These are phyloP conservation scores for Erysimum cheiranthoides DNA, from an alignment of 345 rosid species.

Conservation along the genomic window DNA sequence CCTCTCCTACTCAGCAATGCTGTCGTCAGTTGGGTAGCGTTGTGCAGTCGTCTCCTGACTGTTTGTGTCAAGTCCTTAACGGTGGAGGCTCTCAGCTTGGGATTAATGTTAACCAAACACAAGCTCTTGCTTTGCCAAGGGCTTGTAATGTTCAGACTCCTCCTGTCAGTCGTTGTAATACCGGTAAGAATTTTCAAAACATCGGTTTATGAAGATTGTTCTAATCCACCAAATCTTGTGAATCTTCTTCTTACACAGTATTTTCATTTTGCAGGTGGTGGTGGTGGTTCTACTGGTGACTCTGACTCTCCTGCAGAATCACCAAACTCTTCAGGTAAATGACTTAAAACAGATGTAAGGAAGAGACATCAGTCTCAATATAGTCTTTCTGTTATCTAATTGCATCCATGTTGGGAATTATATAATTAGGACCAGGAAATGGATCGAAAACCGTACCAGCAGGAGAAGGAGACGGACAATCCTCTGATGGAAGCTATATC, in stretches of 20 bases:
- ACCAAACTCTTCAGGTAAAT: slow-evolving; percentile 71
- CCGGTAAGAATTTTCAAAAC: slow-evolving; percentile 49
- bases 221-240: slow-evolving; percentile 2
- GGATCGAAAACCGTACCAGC: slow-evolving; percentile 69
- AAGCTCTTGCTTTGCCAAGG: slow-evolving; percentile 68
- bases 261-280: slow-evolving; percentile 21
- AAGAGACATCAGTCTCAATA: neutral
- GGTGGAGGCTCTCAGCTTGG: slow-evolving; percentile 80
- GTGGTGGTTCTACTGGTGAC: slow-evolving; percentile 36
- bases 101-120: slow-evolving; percentile 69
- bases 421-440: slow-evolving; percentile 35
- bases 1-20: slow-evolving; percentile 74
- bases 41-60: slow-evolving; percentile 72
- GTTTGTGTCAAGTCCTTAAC: slow-evolving; percentile 79
- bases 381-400: slow-evolving; percentile 2
- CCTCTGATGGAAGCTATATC: slow-evolving; percentile 68
- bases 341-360: neutral
- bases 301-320: slow-evolving; percentile 67
- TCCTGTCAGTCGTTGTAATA: slow-evolving; percentile 65
- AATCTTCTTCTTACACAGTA: neutral
- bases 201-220: neutral
- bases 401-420: slow-evolving; percentile 6
- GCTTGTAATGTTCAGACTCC: slow-evolving; percentile 92
- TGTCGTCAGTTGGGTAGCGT: slow-evolving; percentile 74
- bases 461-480: slow-evolving; percentile 54